Evolutionary conservation across 208 protist genomes (phyloP).

Genomic region (Wallacemonas sp.): DNA sequence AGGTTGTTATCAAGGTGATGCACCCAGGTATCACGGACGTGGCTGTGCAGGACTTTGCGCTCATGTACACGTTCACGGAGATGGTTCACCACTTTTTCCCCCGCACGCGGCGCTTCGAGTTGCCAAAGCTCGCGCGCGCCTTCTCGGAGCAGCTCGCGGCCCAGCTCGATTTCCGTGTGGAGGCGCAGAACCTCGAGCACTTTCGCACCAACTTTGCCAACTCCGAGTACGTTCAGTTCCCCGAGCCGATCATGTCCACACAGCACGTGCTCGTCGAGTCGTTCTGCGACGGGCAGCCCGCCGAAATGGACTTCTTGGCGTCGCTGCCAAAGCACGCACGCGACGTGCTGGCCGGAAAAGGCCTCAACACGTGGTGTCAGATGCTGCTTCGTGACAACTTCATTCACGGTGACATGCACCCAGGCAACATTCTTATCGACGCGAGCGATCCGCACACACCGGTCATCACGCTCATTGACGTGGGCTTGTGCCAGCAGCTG

Average conservation of each 20-base stretch:
- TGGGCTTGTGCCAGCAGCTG: slow-evolving; percentile 88
- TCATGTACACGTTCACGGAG: slow-evolving; percentile 56
- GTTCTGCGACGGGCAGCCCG: slow-evolving; percentile 80
- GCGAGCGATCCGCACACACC: slow-evolving; percentile 70
- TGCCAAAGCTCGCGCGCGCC: slow-evolving; percentile 55
- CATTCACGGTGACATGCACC: slow-evolving; percentile 93
- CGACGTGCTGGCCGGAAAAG: slow-evolving; percentile 77
- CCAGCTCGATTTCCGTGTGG: slow-evolving; percentile 90
- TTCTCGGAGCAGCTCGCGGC: slow-evolving; percentile 84
- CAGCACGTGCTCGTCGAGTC: slow-evolving; percentile 86
- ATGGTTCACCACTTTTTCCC: slow-evolving; percentile 36
- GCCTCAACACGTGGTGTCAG: slow-evolving; percentile 92
- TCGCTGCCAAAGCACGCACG: slow-evolving; percentile 72
- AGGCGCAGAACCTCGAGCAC: slow-evolving; percentile 80
- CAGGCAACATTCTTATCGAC: slow-evolving; percentile 92
- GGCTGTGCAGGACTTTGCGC: slow-evolving; percentile 84
- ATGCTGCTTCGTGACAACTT: slow-evolving; percentile 92
- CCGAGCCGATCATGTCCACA: slow-evolving; percentile 78
- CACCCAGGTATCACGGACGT: slow-evolving; percentile 84
- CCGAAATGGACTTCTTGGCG: slow-evolving; percentile 77
- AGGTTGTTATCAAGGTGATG: slow-evolving; percentile 90
- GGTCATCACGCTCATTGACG: slow-evolving; percentile 83
- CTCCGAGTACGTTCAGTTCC: slow-evolving; percentile 80
- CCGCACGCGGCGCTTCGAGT: slow-evolving; percentile 48
- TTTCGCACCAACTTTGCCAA: slow-evolving; percentile 85